Percentiles rank a stretch among this genome's conserved stretches.
Conservation (phyloP, 306 rosid species). For the Luffa acutangula region DNA sequence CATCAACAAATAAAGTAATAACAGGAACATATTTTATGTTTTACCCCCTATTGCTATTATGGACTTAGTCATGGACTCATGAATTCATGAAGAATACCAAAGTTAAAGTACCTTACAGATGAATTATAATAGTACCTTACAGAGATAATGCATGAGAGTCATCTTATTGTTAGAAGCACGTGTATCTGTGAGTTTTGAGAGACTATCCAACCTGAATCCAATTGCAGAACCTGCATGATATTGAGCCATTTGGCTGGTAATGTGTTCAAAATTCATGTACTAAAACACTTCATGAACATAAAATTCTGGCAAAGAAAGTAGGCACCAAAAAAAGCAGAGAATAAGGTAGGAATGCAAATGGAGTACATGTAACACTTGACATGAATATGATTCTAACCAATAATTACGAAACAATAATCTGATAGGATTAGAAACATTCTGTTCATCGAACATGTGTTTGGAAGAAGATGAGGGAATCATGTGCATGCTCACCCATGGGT, state of each 20-base stretch:
- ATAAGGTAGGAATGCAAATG: not conserved
- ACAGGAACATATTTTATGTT: not conserved
- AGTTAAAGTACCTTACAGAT: not conserved
- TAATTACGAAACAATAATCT: not conserved
- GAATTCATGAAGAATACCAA: not conserved
- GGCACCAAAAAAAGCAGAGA: not conserved
- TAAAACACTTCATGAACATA: not conserved
- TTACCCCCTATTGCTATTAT: not conserved
- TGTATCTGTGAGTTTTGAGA: slow-evolving; percentile 84
- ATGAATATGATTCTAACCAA: not conserved
- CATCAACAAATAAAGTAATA: not conserved
- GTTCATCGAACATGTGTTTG: not conserved
- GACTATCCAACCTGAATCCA: slow-evolving; percentile 98
- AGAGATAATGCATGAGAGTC: slow-evolving; percentile 98
- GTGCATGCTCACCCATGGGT: not conserved
- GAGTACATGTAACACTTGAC: not conserved
- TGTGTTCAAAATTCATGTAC: not conserved
- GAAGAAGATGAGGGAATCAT: not conserved
- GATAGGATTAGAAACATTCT: not conserved
- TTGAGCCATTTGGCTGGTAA: slow-evolving; percentile 10
- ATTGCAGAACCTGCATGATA: slow-evolving; percentile 69
- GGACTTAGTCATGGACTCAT: not conserved
- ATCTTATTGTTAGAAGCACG: slow-evolving; percentile 80
- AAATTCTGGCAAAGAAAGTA: not conserved
- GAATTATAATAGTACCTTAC: slow-evolving; percentile 52